Base-by-base conservation (phyloP, 169 alveolate genomes). In the Cryptosporidium meleagridis region DNA sequence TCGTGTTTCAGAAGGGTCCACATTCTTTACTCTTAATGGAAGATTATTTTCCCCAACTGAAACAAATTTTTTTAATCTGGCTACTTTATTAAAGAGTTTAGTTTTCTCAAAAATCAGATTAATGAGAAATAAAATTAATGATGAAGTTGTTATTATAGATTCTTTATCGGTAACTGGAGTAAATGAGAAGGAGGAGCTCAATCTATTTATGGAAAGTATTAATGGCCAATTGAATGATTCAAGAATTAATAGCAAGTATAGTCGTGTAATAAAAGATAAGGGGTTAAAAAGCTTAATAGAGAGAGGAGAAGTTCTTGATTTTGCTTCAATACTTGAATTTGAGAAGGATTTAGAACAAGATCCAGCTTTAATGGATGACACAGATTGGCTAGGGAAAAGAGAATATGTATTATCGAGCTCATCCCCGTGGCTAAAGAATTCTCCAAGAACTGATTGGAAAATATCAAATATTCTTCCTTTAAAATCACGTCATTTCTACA, bases 391-490 rank as follows among this genome's bases (percentile, higher is more conserved):
- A 10, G 89, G 75, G 53, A 80, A 80, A 41, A 67, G 35, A 53
- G 89, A 80, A 51, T 80, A 62, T 18, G 51, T 44, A 3, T 48
- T 80, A 21, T 62, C 89, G 23, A 80, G 75, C 23, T 80, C 75
- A 21, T 33, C 35, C 62, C 89, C 89, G 16, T 80, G 89, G 89
- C 3, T 51, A 9, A 80, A 39, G 21, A 29, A 35, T 37, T 62
- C 89, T 12, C 89, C 89, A 3, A 58, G 89, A 80, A 80, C 89
- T 14, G 89, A 80, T 39, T 80, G 89, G 89, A 80, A 52, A 59
- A 26, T 80, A 16, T 16, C 75, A 18, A 23, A 61, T 29, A 18
- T 10, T 5, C 51, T 80, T 29, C 75, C 89, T 0, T 37, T 31
- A 26, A 65, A 33, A 62, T 26, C 33, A 23, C 69, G 68, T 21